phyloP scores from a whole-genome alignment of 1,284 basidiomycete genomes.

The Ceratobasidium sp. region DNA sequence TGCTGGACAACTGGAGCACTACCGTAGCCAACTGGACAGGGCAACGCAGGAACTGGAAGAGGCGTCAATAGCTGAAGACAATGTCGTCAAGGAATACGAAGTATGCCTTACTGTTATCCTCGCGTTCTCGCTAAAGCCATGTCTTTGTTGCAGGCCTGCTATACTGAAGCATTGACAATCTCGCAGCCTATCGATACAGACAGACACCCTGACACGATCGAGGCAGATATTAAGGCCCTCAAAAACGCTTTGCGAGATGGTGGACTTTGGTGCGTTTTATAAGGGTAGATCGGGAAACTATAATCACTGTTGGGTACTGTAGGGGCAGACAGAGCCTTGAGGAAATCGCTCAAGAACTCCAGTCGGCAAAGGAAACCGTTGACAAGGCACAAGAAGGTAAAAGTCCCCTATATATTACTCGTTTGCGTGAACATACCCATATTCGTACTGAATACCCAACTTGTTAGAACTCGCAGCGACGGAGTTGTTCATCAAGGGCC shows the following conservation, averaged over 20 bases:
- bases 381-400: slow-evolving; percentile 67
- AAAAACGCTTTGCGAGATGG: slow-evolving; percentile 76
- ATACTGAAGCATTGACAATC: slow-evolving; percentile 63
- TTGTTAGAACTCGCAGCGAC: slow-evolving; percentile 18
- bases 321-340: slow-evolving; percentile 84
- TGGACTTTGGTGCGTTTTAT: slow-evolving; percentile 69
- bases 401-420: background rate
- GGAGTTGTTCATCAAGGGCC: slow-evolving; percentile 41
- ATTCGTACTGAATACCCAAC: background rate
- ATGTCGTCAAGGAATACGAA: slow-evolving; percentile 61
- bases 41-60: slow-evolving; percentile 51
- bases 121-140: too few relatives aligned
- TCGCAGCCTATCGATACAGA: slow-evolving; percentile 37
- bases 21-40: slow-evolving; percentile 43
- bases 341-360: slow-evolving; percentile 77
- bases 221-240: slow-evolving; percentile 73
- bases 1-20: slow-evolving; percentile 43
- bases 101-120: background rate
- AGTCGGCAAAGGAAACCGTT: slow-evolving; percentile 69
- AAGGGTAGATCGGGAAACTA: background rate
- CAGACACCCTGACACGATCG: slow-evolving; percentile 64
- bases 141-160: slow-evolving; percentile 68
- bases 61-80: slow-evolving; percentile 64
- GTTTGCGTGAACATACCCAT: background rate
- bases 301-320: background rate